phyloP scores from a whole-genome alignment of 805 yeast genomes.

The Teunomyces panamensis region DNA sequence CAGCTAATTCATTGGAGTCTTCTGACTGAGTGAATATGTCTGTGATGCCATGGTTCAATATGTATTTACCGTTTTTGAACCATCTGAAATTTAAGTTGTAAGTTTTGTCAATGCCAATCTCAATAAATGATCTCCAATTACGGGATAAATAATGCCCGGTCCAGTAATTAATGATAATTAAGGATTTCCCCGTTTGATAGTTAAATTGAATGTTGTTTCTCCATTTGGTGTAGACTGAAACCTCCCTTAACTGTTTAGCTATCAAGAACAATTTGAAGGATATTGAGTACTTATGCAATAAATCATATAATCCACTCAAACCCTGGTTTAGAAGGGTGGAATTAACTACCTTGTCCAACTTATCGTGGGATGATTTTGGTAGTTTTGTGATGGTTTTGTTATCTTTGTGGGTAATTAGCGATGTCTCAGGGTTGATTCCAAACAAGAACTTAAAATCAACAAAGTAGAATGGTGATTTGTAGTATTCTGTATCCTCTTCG shows the following conservation, averaged over 20 bases:
- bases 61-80: constrained; percentile 55
- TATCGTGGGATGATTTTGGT: constrained; percentile 31
- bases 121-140: constrained; percentile 51
- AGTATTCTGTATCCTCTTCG: constrained; percentile 52
- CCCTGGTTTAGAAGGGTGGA: constrained; percentile 45
- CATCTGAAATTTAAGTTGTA: constrained; percentile 55
- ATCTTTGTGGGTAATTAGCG: constrained; percentile 28
- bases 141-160: constrained; percentile 39
- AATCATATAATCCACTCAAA: constrained; percentile 51
- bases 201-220: constrained; percentile 56
- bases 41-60: constrained; percentile 20
- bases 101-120: constrained; percentile 53
- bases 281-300: constrained; percentile 58
- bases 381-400: constrained; percentile 25
- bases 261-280: constrained; percentile 61
- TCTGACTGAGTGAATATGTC: constrained; percentile 6
- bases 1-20: constrained; percentile 16
- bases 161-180: constrained; percentile 67
- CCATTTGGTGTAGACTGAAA: constrained; percentile 51
- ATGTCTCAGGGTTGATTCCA: constrained; percentile 39
- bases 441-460: constrained; percentile 73
- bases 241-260: constrained; percentile 52
- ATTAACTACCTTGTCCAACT: constrained; percentile 57
- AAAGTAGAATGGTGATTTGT: constrained; percentile 63
- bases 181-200: constrained; percentile 51